phyloP scores from a whole-genome alignment of 148 eudicot species.

The Rhododendron kiyosumense region DNA sequence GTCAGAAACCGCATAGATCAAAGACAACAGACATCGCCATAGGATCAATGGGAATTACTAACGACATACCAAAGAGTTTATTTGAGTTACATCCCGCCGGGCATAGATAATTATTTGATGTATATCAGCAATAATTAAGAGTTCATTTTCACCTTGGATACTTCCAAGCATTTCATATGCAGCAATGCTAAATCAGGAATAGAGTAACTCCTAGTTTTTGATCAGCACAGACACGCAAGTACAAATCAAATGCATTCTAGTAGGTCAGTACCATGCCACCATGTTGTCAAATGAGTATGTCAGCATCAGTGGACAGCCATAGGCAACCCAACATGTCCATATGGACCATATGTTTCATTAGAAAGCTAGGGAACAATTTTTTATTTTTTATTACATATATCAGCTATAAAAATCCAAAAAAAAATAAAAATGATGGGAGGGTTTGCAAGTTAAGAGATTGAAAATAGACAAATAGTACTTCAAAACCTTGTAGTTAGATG shows the following conservation, averaged over 20 bases:
- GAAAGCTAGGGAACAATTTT: not conserved
- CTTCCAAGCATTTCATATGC: not conserved
- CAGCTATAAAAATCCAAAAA: not conserved
- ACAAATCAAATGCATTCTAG: not conserved
- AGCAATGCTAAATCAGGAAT: not conserved
- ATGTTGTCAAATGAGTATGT: not conserved
- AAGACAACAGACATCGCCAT: not conserved
- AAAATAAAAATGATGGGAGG: not conserved
- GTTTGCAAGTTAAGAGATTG: not conserved
- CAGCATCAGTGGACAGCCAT: not conserved
- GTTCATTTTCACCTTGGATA: not conserved
- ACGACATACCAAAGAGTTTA: not conserved
- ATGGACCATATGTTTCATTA: not conserved
- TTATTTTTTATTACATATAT: not conserved
- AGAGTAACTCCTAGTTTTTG: not conserved
- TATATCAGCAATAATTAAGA: not conserved
- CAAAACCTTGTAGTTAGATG: not conserved
- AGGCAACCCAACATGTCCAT: not conserved
- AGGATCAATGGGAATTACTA: not conserved
- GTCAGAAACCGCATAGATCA: not conserved
- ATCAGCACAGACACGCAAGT: not conserved
- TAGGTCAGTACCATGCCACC: not conserved
- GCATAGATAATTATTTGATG: not conserved
- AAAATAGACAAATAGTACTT: not conserved
- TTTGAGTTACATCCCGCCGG: not conserved